Conservation (phyloP, 1,284 basidiomycete species). For the Fistulinella cinereoalba region DNA sequence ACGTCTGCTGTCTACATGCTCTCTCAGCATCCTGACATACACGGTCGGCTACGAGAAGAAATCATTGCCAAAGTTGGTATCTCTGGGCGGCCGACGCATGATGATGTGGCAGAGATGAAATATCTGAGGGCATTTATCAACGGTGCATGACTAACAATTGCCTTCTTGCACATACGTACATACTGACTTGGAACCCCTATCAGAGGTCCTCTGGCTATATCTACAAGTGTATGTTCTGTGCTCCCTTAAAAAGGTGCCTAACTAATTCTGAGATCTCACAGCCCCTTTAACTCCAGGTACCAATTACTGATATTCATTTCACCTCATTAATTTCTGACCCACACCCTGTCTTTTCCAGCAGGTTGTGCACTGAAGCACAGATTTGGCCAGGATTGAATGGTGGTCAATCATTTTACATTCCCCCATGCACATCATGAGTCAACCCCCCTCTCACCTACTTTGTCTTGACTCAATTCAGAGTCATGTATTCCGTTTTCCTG, state of each 20-base stretch:
- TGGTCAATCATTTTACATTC: constrained; percentile 21
- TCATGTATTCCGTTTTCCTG: constrained; percentile 28
- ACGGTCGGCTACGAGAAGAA: constrained; percentile 49
- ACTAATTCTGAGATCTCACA: no score
- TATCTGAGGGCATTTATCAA: constrained; percentile 59
- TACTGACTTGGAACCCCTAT: constrained; percentile 3
- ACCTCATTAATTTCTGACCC: no score
- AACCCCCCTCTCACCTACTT: no score
- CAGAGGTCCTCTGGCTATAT: constrained; percentile 57
- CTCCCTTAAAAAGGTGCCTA: no score
- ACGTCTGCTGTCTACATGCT: constrained; percentile 56
- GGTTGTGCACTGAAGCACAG: constrained; percentile 28
- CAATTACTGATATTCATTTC: no score
- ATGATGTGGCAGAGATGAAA: constrained; percentile 53
- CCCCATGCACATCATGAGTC: constrained; percentile 20
- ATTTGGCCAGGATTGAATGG: constrained; percentile 25
- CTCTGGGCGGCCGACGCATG: constrained; percentile 44
- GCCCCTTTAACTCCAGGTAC: no score
- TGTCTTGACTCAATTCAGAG: no score
- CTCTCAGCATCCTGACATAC: constrained; percentile 46
- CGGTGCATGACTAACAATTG: constrained; percentile 34
- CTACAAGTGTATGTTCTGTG: no score
- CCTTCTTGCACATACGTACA: neutral
- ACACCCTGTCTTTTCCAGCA: no score
- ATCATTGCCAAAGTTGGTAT: constrained; percentile 46